Base-by-base conservation (phyloP, 768 basidiomycete genomes). In the Pulveroboletus sp. region DNA sequence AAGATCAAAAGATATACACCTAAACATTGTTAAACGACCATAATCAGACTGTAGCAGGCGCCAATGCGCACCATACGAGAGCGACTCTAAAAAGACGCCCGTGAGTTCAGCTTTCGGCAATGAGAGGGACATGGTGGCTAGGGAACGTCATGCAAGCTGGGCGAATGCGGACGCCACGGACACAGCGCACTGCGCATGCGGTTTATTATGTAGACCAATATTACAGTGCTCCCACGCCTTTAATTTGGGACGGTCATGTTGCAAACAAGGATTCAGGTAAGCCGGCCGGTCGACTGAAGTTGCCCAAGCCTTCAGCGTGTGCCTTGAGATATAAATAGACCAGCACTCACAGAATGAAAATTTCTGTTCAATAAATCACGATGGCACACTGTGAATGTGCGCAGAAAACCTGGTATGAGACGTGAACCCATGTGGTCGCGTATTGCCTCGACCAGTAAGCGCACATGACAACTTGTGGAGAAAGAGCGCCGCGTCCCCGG, bases 11-110 rank as follows among this genome's bases (percentile, higher is more conserved):
- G 1, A 19, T 40, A 47, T 17, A 33, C 12, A 16, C 45, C 45
- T 47, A n/a, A 17, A 47, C 21, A 16, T 24, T 14, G 38, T 14
- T 40, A 17, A 24, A 19, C 10, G 27, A 29, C 2, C 27, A 29
- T 29, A 6, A 25, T 8, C n/a, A 19, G 27, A 33, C 3, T 7
- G 13, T 5, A 14, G 8, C 11, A 24, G n/a, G n/a, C 14, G 23
- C 12, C 25, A 5, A 6, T 9, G 17, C 45, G 5, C 25, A 47
- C 45, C 45, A 13, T 40, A 40, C n/a, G 23, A 19, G 23, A 47
- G 38, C 8, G 45, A 40, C 31, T 40, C 45, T 23, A 47, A 33
- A n/a, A 47, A 47, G 31, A 40, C 45, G 11, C 45, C 45, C 12
- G 17, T 33, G 21, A 47, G 45, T 19, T 47, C 38, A 19, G 38